phyloP scores from a whole-genome alignment of 768 basidiomycete genomes.

The Calvatia gigantea region DNA sequence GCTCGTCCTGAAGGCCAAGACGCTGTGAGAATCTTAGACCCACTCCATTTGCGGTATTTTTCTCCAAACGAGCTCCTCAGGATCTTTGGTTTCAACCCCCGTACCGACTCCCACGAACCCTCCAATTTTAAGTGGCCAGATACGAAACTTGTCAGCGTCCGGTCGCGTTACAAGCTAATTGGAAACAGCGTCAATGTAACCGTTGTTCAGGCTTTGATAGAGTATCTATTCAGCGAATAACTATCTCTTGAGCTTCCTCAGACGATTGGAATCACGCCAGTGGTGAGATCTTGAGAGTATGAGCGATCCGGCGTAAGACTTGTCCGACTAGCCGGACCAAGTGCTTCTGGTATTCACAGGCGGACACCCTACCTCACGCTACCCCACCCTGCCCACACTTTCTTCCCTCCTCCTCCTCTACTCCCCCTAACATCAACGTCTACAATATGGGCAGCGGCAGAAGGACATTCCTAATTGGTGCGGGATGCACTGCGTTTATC shows the following conservation, averaged over 20 bases:
- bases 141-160: slow-evolving; percentile 43
- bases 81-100: slow-evolving; percentile 55
- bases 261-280: too few species aligned
- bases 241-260: not conserved
- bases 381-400: not conserved
- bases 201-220: slow-evolving; percentile 61
- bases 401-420: not conserved
- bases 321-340: not conserved
- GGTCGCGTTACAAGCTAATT: slow-evolving; percentile 72
- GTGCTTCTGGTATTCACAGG: not conserved
- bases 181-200: slow-evolving; percentile 83
- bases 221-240: slow-evolving; percentile 44
- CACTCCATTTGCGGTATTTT: slow-evolving; percentile 71
- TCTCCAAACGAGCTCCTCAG: slow-evolving; percentile 69
- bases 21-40: slow-evolving; percentile 51
- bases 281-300: not conserved
- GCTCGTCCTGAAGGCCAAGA: slow-evolving; percentile 36
- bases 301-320: not conserved
- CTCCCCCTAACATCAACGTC: not conserved
- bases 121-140: slow-evolving; percentile 59
- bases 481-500: slow-evolving; percentile 73
- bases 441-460: slow-evolving; percentile 33
- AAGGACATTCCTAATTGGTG: slow-evolving; percentile 65
- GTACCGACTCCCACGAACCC: slow-evolving; percentile 8
- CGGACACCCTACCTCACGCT: not conserved